A percentile compares a stretch with the other conserved stretches of the same genome.
Conservation (phyloP, 1,284 basidiomycete species). For the Ceratobasidium papillatum region DNA sequence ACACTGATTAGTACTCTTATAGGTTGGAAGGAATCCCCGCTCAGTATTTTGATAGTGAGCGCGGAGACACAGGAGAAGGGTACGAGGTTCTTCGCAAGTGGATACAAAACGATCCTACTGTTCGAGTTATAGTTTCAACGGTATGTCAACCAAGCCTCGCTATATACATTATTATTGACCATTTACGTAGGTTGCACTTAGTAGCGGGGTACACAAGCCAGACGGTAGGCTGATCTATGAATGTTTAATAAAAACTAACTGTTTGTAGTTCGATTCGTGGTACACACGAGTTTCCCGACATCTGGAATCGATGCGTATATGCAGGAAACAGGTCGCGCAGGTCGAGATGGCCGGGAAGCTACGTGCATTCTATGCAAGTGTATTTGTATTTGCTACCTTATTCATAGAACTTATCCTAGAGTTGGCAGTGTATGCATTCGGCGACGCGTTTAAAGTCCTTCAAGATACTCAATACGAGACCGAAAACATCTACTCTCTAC, state of each 20-base stretch:
- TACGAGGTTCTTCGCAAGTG: not conserved
- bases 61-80: not conserved
- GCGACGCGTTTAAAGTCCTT: conserved; percentile 22
- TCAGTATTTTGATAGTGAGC: conserved; percentile 18
- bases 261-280: conserved; percentile 26
- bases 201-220: conserved; percentile 29
- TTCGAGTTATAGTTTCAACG: conserved; percentile 31
- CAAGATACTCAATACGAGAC: conserved; percentile 5
- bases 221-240: not conserved
- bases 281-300: conserved; percentile 19
- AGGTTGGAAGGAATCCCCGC: conserved; percentile 9
- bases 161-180: not conserved
- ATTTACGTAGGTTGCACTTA: conserved; percentile 23
- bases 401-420: not conserved
- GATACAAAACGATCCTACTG: conserved; percentile 12
- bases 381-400: not conserved
- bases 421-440: conserved; percentile 31
- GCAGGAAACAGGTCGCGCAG: conserved; percentile 37
- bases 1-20: not conserved
- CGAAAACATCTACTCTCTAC: conserved; percentile 1
- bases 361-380: conserved; percentile 31
- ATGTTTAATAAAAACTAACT: conserved; percentile 1
- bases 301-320: conserved; percentile 38
- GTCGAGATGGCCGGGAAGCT: conserved; percentile 2
- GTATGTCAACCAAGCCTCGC: not conserved